Evolutionary conservation across 2,329 filamentous ascomycete species (phyloP), one percentile per base, ranked within the genome.

Genomic region (Fusarium falciforme): DNA sequence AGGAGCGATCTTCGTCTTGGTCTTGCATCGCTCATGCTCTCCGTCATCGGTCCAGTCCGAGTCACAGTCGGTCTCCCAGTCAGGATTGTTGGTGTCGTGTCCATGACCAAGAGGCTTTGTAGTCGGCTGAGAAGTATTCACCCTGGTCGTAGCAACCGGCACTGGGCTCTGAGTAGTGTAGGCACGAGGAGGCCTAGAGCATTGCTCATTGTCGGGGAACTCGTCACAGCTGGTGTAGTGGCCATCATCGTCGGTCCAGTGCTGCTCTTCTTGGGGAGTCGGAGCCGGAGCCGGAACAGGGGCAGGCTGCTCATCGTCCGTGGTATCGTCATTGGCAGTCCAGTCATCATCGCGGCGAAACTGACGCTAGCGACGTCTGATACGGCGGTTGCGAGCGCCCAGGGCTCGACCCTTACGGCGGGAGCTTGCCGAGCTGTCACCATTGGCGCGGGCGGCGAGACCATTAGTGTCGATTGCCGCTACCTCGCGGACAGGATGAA

Each of bases 41-140:
- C 58, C 58, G 27, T 60, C 58, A 14, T 60, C 58, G 31, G 25
- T 38, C 58, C 38, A 60, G 25, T 60, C 58, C 16, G 58, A 20
- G 58, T 60, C 58, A 42, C 58, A 60, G 27, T 60, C 58, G 11
- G 58, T 60, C 25, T 60, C 38, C 25, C 38, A 60, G 38, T 60
- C 17, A 44, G 58, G 58, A 31, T 60, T 44, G 25, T 60, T 7
- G 20, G 38, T 60, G 22, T 60, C 22, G 14, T 22, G 17, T 8
- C 22, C 57, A 35, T 25, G 57, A 16, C 22, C 27, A 16, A n/a
- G 20, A 29, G 57, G 6, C 16, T 16, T 33, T 44, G 44, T 29
- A 11, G 49, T 22, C n/a, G 36, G 12, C 58, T 14, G 58, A 10
- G 38, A 6, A 5, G 38, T 20, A 10, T 58, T 40, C 4, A 27